Base-by-base conservation (phyloP, 2,329 filamentous ascomycete genomes). In the Beauveria sp. region DNA sequence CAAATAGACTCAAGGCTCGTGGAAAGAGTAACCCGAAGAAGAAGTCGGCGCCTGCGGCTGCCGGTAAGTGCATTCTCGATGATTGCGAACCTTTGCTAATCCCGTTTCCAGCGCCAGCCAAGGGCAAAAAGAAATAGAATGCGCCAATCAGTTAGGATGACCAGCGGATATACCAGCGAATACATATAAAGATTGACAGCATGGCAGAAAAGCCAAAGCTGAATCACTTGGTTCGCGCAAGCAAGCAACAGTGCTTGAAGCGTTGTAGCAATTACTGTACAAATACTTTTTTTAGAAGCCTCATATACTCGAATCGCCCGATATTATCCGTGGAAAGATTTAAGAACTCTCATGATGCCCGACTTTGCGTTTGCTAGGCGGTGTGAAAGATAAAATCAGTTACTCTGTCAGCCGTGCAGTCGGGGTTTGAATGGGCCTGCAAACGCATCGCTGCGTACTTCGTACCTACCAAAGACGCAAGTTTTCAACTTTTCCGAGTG, bases 1-100 rank as follows among this genome's bases (percentile, higher is more conserved):
- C 18, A 64, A 42, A 65, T 69, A 91, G 88, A 69, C 77, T 88
- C 68, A 93, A 91, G 74, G 76, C 83, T 34, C 87, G 92, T 78
- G 93, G 92, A 67, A 97, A 98, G 81, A 88, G 88, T 60, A 85
- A 88, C 50, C 92, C 93, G 8, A 85, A 96, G 84, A 97, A 96
- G 85, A 96, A 95, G 82, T 87, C 81, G 71, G 86, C 73, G 5
- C 70, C 75, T 46, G 71, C 74, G 61, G 70, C 74, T 77, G 16
- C 34, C 28, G 18, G 58, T 57, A 55, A 34, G 24, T 43, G 28
- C 30, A 16, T 28, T 16, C 34, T 6, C n/a, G 46, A 8, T 18
- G 10, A 20, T 42, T 24, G 16, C 49, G 34, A 38, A 38, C 62
- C 28, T 58, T 52, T 46, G 40, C 50, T 60, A 28, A 59, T 16